Conservation (phyloP, 495 filamentous ascomycete species). For the Daldinia caldariorum region DNA sequence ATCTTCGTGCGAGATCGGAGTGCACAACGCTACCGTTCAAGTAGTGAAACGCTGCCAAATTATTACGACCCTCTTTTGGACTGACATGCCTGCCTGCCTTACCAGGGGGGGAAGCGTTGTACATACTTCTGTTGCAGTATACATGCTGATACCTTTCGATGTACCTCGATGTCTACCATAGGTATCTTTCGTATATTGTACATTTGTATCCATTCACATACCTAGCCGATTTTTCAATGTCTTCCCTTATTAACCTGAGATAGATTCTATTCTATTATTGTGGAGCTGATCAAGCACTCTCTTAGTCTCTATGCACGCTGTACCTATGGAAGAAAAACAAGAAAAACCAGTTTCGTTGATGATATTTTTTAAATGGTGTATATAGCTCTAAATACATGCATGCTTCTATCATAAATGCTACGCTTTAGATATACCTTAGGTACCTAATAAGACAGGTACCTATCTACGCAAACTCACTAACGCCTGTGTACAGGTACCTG, state of each 20-base stretch:
- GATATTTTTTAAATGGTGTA: background rate
- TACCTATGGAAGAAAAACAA: too few species aligned
- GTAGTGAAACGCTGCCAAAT: constrained; percentile 19
- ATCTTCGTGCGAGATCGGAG: constrained; percentile 45
- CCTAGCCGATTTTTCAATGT: too few species aligned
- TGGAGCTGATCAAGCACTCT: too few species aligned
- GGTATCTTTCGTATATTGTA: background rate
- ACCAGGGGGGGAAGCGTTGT: too few species aligned
- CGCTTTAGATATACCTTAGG: background rate
- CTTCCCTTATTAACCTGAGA: too few species aligned
- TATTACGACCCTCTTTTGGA: constrained; percentile 1
- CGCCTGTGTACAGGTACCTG: background rate
- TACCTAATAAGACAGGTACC: too few species aligned
- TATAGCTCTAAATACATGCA: background rate
- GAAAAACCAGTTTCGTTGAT: too few species aligned
- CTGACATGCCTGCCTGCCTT: constrained; percentile 2
- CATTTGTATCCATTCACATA: too few species aligned
- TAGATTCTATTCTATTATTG: too few species aligned
- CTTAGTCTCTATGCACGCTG: too few species aligned
- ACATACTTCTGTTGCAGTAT: background rate
- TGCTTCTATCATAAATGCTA: background rate
- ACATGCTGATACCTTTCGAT: constrained; percentile 10
- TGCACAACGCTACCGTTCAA: background rate
- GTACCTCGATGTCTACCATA: background rate
- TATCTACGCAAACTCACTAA: constrained; percentile 6